Evolutionary conservation across 1,284 basidiomycete genomes (phyloP).

Genomic region (Microbotryum saponariae): DNA sequence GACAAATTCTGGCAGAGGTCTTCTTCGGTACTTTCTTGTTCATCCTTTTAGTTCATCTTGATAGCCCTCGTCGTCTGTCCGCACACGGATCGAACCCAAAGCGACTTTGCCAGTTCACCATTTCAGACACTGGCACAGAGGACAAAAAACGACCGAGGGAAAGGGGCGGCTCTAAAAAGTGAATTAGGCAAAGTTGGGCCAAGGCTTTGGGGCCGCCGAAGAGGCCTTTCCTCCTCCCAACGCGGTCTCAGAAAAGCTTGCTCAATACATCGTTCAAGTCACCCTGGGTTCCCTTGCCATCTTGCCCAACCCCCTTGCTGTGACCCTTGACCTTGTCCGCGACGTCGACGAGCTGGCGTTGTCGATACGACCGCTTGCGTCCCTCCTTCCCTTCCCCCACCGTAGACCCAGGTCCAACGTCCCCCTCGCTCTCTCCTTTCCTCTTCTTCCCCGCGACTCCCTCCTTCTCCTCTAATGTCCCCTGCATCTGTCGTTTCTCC

Average conservation of each 20-base stretch:
- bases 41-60: too few relatives aligned
- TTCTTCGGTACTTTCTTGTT: too few relatives aligned
- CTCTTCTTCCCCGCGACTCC: conserved; percentile 1
- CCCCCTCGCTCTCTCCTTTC: neutral
- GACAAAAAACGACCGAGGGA: too few relatives aligned
- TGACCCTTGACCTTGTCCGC: conserved; percentile 5
- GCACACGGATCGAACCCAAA: too few relatives aligned
- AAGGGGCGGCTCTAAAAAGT: too few relatives aligned
- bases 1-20: too few relatives aligned
- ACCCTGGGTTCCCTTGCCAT: conserved; percentile 5
- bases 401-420: neutral
- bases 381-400: conserved; percentile 18
- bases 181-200: too few relatives aligned
- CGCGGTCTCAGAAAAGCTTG: conserved; percentile 27
- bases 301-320: conserved; percentile 9
- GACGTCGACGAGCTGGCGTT: conserved; percentile 23
- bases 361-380: conserved; percentile 23
- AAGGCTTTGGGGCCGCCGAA: too few relatives aligned
- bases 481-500: conserved; percentile 52
- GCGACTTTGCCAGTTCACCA: too few relatives aligned
- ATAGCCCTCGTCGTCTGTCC: too few relatives aligned
- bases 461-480: neutral
- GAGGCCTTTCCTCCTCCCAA: too few relatives aligned
- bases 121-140: too few relatives aligned
- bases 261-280: conserved; percentile 31